Conservation (phyloP, 2,329 filamentous ascomycete genomes). For the Neofusicoccum ribis region DNA sequence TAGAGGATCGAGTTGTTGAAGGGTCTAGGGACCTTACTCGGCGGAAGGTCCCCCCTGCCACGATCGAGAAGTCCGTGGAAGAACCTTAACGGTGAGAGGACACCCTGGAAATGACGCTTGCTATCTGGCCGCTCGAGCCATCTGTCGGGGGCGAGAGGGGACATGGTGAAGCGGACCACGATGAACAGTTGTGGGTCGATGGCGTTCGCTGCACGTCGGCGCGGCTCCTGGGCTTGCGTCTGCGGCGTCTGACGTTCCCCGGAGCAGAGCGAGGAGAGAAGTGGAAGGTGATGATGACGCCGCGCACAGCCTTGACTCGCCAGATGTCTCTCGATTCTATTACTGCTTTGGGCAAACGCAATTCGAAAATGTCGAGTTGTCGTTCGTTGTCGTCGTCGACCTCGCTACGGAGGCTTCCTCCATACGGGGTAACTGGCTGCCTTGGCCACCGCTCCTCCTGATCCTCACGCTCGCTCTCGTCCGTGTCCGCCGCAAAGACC, state of each 20-base stretch:
- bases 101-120: constrained; percentile 13
- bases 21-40: background rate
- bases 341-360: constrained; percentile 1
- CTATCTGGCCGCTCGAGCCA: constrained; percentile 5
- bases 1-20: background rate
- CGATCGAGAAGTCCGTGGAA: constrained; percentile 19
- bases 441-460: background rate
- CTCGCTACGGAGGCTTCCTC: background rate
- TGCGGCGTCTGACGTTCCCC: constrained; percentile 6
- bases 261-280: background rate
- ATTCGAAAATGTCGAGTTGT: background rate
- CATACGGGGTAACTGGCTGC: constrained; percentile 4
- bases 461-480: constrained; percentile 15
- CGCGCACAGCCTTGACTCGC: background rate
- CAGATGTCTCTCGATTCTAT: background rate
- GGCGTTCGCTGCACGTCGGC: background rate
- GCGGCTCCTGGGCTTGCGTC: constrained; percentile 10
- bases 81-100: constrained; percentile 16
- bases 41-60: background rate
- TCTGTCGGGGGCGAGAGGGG: background rate
- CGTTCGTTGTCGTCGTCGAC: background rate
- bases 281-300: background rate
- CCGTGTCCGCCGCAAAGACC: background rate
- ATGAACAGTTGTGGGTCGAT: constrained; percentile 11
- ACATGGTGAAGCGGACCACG: constrained; percentile 5